phyloP scores from a whole-genome alignment of 768 basidiomycete genomes.

The Lentinus tigrinus region DNA sequence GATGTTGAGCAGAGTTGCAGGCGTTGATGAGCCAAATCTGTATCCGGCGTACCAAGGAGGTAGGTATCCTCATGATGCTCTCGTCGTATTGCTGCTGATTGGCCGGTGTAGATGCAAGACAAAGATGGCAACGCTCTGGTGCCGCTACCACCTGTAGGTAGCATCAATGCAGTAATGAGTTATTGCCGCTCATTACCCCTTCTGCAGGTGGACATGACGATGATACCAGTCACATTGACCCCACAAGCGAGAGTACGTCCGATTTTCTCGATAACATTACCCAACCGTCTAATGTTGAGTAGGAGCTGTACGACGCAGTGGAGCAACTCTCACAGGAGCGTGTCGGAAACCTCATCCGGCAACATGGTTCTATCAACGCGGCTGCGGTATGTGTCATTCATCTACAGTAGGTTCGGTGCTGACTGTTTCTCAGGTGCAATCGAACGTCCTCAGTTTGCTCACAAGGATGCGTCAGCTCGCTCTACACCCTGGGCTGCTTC shows the following conservation, averaged over 20 bases:
- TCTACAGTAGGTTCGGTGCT: not conserved
- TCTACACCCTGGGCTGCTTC: conserved; percentile 76
- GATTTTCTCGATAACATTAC: not conserved
- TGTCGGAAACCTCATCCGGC: conserved; percentile 53
- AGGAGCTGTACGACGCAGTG: conserved; percentile 70
- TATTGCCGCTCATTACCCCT: not conserved
- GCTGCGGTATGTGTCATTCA: conserved; percentile 31
- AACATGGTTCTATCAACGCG: conserved; percentile 37
- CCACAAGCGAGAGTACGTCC: conserved; percentile 61
- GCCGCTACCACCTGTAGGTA: conserved; percentile 64
- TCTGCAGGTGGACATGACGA: conserved; percentile 72
- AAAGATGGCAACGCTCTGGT: conserved; percentile 69
- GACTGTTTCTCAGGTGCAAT: conserved; percentile 46
- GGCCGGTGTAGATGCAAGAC: conserved; percentile 72
- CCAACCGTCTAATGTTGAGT: not conserved
- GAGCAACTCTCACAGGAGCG: conserved; percentile 61
- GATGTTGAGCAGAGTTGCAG: conserved; percentile 34
- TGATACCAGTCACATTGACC: conserved; percentile 65
- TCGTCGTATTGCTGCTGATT: not conserved
- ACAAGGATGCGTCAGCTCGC: conserved; percentile 83
- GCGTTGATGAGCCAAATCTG: conserved; percentile 77
- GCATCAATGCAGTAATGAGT: not conserved
- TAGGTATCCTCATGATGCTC: conserved; percentile 13
- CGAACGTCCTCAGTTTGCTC: conserved; percentile 77
- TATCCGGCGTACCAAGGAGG: conserved; percentile 83